A percentile compares a stretch with the other conserved stretches of the same genome.
Conservation (phyloP, 2,329 filamentous ascomycete genomes). For the Nigrospora osmanthi region DNA sequence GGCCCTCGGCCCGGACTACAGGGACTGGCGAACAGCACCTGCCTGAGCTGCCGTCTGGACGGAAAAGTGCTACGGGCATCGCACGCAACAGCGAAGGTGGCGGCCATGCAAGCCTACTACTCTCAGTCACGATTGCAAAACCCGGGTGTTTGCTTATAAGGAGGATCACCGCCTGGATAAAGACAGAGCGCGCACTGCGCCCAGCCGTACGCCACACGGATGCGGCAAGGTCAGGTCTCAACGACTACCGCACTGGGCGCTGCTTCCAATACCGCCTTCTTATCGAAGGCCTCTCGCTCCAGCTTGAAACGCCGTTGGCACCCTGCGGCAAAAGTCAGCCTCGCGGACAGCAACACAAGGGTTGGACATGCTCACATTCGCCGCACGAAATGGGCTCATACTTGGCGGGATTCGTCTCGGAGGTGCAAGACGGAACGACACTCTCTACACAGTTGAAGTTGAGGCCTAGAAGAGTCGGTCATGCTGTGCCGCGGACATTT, state of each 20-base stretch:
- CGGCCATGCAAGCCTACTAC: no score
- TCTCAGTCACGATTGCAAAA: no score
- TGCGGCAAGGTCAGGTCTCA: slow-evolving; percentile 3
- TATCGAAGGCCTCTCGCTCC: slow-evolving; percentile 16
- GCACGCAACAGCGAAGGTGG: no score
- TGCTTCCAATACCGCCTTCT: slow-evolving; percentile 11
- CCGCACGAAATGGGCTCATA: slow-evolving; percentile 45
- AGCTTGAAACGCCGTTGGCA: slow-evolving; percentile 24
- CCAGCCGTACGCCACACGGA: not conserved
- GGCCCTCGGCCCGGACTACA: no score
- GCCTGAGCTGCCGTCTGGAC: no score
- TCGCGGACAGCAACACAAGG: not conserved
- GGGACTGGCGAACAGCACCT: no score
- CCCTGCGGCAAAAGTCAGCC: slow-evolving; percentile 11
- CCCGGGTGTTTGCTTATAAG: no score
- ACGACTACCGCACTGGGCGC: slow-evolving; percentile 17
- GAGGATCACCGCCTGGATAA: no score
- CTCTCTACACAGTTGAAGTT: slow-evolving; percentile 42
- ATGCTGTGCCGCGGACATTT: not conserved
- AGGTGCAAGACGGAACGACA: slow-evolving; percentile 38
- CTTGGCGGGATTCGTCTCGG: slow-evolving; percentile 35
- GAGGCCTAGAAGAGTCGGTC: slow-evolving; percentile 23
- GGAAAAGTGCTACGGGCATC: no score
- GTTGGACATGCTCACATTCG: slow-evolving; percentile 22
- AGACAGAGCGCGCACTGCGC: not conserved